Conservation (phyloP, 148 eudicot genomes). For the Persicaria tinctoria region DNA sequence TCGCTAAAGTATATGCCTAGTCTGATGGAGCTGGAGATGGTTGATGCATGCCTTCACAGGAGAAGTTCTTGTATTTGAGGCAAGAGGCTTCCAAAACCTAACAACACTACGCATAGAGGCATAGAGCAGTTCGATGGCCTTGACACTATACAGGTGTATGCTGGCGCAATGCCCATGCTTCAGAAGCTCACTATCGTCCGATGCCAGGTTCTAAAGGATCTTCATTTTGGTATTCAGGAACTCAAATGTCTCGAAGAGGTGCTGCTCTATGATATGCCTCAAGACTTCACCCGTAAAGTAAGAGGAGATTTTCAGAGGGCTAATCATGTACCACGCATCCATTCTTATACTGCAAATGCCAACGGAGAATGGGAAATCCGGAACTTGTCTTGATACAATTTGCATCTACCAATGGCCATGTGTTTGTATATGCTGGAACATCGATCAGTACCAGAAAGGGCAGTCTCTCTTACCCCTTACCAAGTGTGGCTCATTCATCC, state of each 20-base stretch:
- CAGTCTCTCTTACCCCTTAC: no score
- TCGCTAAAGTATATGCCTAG: conserved; percentile 22
- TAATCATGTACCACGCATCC: no score
- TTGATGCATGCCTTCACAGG: conserved; percentile 23
- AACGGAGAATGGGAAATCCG: no score
- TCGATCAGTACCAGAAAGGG: no score
- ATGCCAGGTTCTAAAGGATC: neutral
- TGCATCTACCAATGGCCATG: no score
- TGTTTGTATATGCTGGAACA: no score
- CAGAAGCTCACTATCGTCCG: neutral
- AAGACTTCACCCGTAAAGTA: no score
- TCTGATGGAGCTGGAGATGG: conserved; percentile 25
- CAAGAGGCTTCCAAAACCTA: conserved; percentile 24
- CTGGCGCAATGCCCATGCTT: conserved; percentile 19
- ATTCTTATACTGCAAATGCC: no score
- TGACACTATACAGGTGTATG: conserved; percentile 4
- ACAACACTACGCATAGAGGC: conserved; percentile 17
- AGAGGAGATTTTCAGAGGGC: no score
- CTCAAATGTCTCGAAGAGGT: conserved; percentile 15
- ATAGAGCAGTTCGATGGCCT: conserved; percentile 16
- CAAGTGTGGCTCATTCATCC: no score
- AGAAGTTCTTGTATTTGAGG: conserved; percentile 15
- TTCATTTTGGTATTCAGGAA: conserved; percentile 6
- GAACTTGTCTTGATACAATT: no score
- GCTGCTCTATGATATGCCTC: neutral